Evolutionary conservation across 306 rosid genomes (phyloP).

Genomic region (Cucumis cinereus): DNA sequence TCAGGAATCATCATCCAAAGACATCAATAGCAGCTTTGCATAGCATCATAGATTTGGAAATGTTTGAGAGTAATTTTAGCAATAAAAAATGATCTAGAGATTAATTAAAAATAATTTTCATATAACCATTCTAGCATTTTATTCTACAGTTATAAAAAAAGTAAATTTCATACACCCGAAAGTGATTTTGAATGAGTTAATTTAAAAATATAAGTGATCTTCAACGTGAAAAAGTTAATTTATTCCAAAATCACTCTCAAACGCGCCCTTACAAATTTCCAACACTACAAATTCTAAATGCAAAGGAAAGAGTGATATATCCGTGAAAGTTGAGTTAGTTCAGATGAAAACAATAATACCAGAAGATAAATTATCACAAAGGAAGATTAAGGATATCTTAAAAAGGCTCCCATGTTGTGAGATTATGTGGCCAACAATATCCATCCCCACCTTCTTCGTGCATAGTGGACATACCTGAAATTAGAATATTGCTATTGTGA

Average conservation of each 20-base stretch:
- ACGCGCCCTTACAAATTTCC: background rate
- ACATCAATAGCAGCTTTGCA: background rate
- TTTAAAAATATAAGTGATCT: background rate
- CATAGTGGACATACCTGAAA: conserved; percentile 83
- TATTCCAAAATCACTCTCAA: too few species aligned
- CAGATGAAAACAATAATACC: background rate
- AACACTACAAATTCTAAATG: background rate
- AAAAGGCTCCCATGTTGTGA: conserved; percentile 66
- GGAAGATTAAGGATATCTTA: conserved; percentile 63
- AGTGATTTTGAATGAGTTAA: background rate
- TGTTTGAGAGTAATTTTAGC: background rate
- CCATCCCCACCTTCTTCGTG: conserved; percentile 50
- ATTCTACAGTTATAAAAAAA: background rate
- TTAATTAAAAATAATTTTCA: background rate
- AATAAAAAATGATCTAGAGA: background rate
- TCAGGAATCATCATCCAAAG: background rate
- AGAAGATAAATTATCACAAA: conserved; percentile 1
- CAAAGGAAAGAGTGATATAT: background rate
- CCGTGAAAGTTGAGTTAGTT: background rate
- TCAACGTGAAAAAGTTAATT: background rate
- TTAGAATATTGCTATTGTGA: conserved; percentile 1
- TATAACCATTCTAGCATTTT: too few species aligned
- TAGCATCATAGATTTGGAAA: background rate
- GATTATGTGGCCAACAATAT: conserved; percentile 63
- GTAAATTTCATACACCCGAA: background rate